phyloP scores from a whole-genome alignment of 2,329 filamentous ascomycete genomes.

The Epichloe bromicola region DNA sequence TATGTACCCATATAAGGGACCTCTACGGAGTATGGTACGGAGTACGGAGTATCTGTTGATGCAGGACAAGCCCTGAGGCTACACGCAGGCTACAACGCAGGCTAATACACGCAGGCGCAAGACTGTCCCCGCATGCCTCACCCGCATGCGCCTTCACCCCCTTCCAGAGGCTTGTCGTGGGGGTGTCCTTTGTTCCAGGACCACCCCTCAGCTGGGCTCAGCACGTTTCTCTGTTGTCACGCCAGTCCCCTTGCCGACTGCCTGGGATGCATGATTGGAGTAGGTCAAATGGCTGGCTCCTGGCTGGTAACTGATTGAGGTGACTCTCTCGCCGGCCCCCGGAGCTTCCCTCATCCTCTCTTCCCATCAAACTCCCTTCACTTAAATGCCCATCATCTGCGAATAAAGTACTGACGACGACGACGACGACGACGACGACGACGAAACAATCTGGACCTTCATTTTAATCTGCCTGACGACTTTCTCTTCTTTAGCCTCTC shows the following conservation, averaged over 20 bases:
- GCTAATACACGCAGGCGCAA: too few relatives aligned
- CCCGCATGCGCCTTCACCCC: neutral
- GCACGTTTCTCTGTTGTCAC: conserved; percentile 1
- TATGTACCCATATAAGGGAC: too few relatives aligned
- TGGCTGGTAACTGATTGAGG: neutral
- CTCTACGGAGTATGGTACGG: too few relatives aligned
- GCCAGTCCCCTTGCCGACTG: neutral
- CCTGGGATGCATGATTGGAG: neutral
- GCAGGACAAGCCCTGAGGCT: too few relatives aligned
- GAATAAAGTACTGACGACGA: conserved; percentile 4
- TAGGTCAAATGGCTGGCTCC: too few relatives aligned
- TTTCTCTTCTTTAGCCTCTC: neutral
- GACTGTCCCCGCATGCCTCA: neutral
- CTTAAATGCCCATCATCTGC: neutral
- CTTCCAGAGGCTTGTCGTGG: neutral
- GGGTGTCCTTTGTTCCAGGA: too few relatives aligned
- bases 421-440: neutral
- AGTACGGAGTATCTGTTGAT: too few relatives aligned
- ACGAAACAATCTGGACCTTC: conserved; percentile 2
- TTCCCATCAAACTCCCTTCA: conserved; percentile 1
- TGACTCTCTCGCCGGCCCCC: conserved; percentile 3
- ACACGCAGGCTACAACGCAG: too few relatives aligned
- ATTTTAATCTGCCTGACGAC: neutral
- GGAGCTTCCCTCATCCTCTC: conserved; percentile 2
- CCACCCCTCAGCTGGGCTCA: conserved; percentile 3